A percentile compares a stretch with the other conserved stretches of the same genome.
Conservation (phyloP, 2,329 filamentous ascomycete species). For the Gnomoniopsis sp. region DNA sequence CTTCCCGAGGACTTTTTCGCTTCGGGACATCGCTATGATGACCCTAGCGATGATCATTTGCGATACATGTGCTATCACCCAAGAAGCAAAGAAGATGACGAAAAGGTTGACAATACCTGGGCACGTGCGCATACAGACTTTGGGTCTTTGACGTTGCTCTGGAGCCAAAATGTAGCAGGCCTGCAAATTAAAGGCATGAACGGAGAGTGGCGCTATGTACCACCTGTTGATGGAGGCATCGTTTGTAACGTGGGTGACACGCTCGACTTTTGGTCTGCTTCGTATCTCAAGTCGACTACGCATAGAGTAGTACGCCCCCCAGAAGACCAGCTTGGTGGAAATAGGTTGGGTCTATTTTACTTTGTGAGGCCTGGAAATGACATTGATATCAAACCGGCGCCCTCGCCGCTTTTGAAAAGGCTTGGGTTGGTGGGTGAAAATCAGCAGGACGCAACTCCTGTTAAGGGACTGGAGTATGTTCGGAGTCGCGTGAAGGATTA, state of each 20-base stretch:
- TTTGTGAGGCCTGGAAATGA: conserved; percentile 33
- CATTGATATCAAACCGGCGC: neutral
- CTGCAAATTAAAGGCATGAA: conserved; percentile 41
- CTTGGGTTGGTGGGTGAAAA: neutral
- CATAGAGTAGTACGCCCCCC: conserved; percentile 34
- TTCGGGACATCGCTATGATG: conserved; percentile 47
- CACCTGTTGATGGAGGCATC: conserved; percentile 40
- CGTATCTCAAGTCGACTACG: conserved; percentile 31
- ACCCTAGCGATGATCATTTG: conserved; percentile 50
- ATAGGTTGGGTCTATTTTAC: conserved; percentile 33
- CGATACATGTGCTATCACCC: conserved; percentile 54
- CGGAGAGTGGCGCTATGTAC: conserved; percentile 42
- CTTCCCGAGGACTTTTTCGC: conserved; percentile 51
- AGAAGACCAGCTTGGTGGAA: conserved; percentile 28
- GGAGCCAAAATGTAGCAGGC: conserved; percentile 50
- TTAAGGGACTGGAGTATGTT: neutral
- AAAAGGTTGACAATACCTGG: conserved; percentile 24
- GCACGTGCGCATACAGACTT: conserved; percentile 45
- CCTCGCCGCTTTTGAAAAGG: neutral
- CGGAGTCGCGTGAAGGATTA: neutral
- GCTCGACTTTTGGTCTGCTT: conserved; percentile 27
- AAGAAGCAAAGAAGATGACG: conserved; percentile 38
- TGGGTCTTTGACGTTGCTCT: conserved; percentile 49
- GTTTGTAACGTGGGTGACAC: conserved; percentile 39
- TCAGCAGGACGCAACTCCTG: neutral